Evolutionary conservation across 2,329 filamentous ascomycete species (phyloP), one percentile per base, ranked within the genome.

Genomic region (Huntiella savannae): DNA sequence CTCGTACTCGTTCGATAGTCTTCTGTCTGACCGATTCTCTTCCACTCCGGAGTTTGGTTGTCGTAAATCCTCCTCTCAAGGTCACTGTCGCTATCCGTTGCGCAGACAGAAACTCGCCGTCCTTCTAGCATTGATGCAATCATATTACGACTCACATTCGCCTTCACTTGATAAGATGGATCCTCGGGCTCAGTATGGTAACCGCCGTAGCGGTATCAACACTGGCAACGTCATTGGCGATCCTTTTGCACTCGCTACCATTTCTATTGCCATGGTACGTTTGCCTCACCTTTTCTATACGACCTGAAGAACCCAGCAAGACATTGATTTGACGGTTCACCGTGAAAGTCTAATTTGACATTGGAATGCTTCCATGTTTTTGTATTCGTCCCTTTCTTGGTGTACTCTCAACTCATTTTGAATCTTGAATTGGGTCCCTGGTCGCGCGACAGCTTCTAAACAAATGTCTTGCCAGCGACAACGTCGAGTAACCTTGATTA

Each of bases 141-240:
- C 72, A 53, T 83, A 83, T 78, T 76, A 75, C 60, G 82, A 78
- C 54, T 64, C 78, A 51, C 68, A 72, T 59, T 82, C 80, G 57
- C 80, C 81, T 56, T 86, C 82, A 55, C 66, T 85, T 58, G 69
- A 67, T 64, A 86, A 85, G 77, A 85, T 85, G 81, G 81, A 86
- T 69, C 72, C 72, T 54, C 70, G 74, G 59, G 65, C 57, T 52
- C 62, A 64, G 54, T 73, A 77, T 58, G 67, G 66, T 54, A 63
- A 64, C 46, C 62, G 69, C 58, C 68, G 71, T 58, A 65, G 69
- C 59, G 68, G 71, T 57, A 79, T 94, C 62, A 80, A 75, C 62
- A 63, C 87, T 62, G 82, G 82, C 60, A 92, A 95, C 64, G 86
- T 98, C 56, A 71, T 95, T 51, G 91, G 91, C 56, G 88, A 98